Percentiles rank a stretch among this genome's conserved stretches.
Evolutionary conservation across 1,139 yeast genomes (phyloP).

Genomic region (Kodamaea fungicola): DNA sequence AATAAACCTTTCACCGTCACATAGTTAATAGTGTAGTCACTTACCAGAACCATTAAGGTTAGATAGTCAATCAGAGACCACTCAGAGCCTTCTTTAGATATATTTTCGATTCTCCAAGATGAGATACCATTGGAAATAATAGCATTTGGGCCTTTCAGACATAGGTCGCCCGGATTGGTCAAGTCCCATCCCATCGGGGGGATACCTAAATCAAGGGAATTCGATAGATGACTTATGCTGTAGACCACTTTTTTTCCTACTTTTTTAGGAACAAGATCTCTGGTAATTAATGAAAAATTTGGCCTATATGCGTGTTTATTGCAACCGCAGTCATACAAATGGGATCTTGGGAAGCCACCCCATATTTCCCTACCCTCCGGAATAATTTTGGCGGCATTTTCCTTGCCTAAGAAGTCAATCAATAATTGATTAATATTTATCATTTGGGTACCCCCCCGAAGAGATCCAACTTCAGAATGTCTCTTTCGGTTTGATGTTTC

Average conservation of each 20-base stretch:
- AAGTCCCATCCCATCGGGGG: constrained; percentile 18
- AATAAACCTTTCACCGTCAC: no score
- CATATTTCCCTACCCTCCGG: constrained; percentile 21
- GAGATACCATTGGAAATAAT: constrained; percentile 26
- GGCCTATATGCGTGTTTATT: constrained; percentile 23
- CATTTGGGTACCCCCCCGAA: constrained; percentile 25
- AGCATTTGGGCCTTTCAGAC: constrained; percentile 16
- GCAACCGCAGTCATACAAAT: constrained; percentile 23
- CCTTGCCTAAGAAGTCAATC: neutral
- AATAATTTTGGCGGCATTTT: constrained; percentile 5
- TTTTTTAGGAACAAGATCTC: constrained; percentile 8
- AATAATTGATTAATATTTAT: constrained; percentile 14
- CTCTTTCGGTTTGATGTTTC: constrained; percentile 11
- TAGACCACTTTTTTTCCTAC: constrained; percentile 10
- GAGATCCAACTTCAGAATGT: constrained; percentile 16
- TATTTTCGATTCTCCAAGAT: constrained; percentile 17
- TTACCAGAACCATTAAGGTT: constrained; percentile 29
- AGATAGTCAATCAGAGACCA: constrained; percentile 21
- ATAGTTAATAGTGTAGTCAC: constrained; percentile 24
- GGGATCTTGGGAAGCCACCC: constrained; percentile 25
- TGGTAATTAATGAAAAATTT: constrained; percentile 20
- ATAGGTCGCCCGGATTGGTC: constrained; percentile 11
- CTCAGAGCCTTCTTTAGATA: neutral
- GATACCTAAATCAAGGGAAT: constrained; percentile 30
- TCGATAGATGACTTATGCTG: constrained; percentile 22